Evolutionary conservation across 495 filamentous ascomycete genomes (phyloP).

Genomic region (Massariosphaeria phaeospora): DNA sequence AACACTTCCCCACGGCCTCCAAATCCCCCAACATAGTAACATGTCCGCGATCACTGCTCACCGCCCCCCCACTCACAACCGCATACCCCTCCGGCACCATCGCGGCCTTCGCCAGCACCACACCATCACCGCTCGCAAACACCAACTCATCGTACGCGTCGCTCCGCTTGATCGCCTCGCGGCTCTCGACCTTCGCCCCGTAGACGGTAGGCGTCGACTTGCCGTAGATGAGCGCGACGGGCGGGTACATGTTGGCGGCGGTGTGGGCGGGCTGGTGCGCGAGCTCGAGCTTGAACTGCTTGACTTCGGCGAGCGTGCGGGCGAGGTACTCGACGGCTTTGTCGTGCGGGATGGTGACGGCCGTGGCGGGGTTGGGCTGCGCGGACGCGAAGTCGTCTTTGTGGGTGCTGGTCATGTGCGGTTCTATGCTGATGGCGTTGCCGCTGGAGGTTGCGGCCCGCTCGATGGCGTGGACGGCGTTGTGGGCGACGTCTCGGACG

Average conservation of each 20-base stretch:
- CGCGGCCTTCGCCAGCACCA: constrained; percentile 77
- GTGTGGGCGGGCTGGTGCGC: constrained; percentile 55
- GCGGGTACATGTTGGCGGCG: constrained; percentile 68
- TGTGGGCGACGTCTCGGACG: constrained; percentile 26
- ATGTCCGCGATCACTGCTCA: constrained; percentile 80
- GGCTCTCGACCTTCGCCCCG: constrained; percentile 63
- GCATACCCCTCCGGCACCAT: constrained; percentile 82
- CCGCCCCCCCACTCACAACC: constrained; percentile 61
- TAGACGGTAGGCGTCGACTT: constrained; percentile 82
- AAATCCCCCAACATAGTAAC: constrained; percentile 81
- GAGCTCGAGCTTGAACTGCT: constrained; percentile 70
- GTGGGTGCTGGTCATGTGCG: constrained; percentile 34
- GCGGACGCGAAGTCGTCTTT: constrained; percentile 36
- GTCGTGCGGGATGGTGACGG: constrained; percentile 46
- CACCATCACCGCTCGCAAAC: constrained; percentile 85
- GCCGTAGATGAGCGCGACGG: constrained; percentile 78
- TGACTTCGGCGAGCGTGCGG: constrained; percentile 66
- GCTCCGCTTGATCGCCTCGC: constrained; percentile 62
- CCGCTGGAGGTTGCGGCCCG: constrained; percentile 13
- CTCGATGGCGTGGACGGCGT: constrained; percentile 28
- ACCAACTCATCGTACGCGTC: constrained; percentile 85
- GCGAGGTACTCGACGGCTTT: constrained; percentile 66
- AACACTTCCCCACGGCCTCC: constrained; percentile 69
- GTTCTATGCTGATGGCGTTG: constrained; percentile 6
- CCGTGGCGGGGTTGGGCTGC: constrained; percentile 40